Evolutionary conservation across 768 basidiomycete species (phyloP).

Genomic region (Lactifluus volemus): DNA sequence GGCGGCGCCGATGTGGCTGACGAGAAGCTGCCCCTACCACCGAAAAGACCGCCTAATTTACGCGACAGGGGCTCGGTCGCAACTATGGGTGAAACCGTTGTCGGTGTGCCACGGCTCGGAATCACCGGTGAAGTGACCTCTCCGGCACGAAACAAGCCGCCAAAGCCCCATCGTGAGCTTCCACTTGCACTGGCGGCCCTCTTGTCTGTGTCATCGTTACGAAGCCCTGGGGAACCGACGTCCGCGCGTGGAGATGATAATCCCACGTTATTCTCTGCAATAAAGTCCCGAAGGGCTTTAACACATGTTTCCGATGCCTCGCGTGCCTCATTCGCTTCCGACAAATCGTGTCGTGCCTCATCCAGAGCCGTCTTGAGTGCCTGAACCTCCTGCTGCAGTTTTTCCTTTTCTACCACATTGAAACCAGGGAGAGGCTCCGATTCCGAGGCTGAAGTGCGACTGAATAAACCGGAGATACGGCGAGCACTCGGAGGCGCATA

Average conservation of each 20-base stretch:
- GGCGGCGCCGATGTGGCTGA: conserved; percentile 32
- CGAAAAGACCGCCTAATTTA: conserved; percentile 68
- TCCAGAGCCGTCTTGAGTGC: conserved; percentile 52
- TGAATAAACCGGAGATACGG: conserved; percentile 48
- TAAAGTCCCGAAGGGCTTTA: conserved; percentile 74
- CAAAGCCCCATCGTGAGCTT: conserved; percentile 19
- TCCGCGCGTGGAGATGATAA: conserved; percentile 20
- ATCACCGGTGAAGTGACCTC: conserved; percentile 8
- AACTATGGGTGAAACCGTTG: conserved; percentile 1
- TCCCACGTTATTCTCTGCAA: conserved; percentile 64
- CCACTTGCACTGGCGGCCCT: conserved; percentile 16
- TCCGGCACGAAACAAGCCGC: conserved; percentile 16
- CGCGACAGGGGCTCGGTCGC: conserved; percentile 23
- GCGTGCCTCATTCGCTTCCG: conserved; percentile 72
- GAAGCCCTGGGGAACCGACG: conserved; percentile 8
- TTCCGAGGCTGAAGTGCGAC: conserved; percentile 39
- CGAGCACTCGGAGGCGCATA: conserved; percentile 22
- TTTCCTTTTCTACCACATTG: conserved; percentile 37
- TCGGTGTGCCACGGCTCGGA: conserved; percentile 2
- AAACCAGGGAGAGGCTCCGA: conserved; percentile 21
- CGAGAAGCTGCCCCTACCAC: conserved; percentile 44
- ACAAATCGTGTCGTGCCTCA: conserved; percentile 55
- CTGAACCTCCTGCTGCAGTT: conserved; percentile 51
- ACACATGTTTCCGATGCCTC: conserved; percentile 85
- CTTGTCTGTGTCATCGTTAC: conserved; percentile 13